Evolutionary conservation across 805 yeast species (phyloP), one percentile per base, ranked within the genome.

Genomic region (Suhomyces emberorum): DNA sequence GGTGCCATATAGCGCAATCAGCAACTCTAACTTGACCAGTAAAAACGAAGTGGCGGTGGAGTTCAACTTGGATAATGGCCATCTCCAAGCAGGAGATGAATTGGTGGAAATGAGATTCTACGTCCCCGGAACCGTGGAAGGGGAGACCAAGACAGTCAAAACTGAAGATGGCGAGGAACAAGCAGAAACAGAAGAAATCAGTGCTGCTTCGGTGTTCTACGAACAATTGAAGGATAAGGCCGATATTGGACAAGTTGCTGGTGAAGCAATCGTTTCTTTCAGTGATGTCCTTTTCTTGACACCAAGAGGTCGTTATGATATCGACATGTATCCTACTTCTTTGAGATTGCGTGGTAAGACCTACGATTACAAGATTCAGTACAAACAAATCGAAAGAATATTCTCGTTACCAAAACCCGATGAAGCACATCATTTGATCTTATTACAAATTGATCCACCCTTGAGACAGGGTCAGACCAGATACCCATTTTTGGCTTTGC

Each of bases 301-400:
- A 1, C 98, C 98, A 52, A 82, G 98, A 74, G 98, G 98, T 47
- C 91, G 98, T 62, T 93, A 89, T 60, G 98, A 93, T 60, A 84
- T 93, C 51, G 97, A 91, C 61, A 83, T 93, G 81, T 93, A 86
- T 63, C 81, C 86, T 23, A 76, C 78, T 20, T 84, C 93, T 34
- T 76, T 93, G 62, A 80, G 98, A 56, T 73, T 93, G 35, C 80
- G 98, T 53, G 99, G 99, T 59, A 93, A 91, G 63, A 93, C 98
- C 2, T 93, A 93, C 65, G 98, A 93, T 59, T 95, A 93, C 72
- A 93, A 91, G 65, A 76, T 93, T 42, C 96, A 85, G 59, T 91
- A 86, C 62, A 75, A 81, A 53, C 93, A 88, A 56, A 81, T 93
- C 43, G 95, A 88, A 61, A 76, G 96, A 53, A 79, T 93, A 24